Percentiles rank a stretch among this genome's conserved stretches.
Evolutionary conservation across 2,329 filamentous ascomycete genomes (phyloP).

Genomic region (Colletotrichum truncatum): DNA sequence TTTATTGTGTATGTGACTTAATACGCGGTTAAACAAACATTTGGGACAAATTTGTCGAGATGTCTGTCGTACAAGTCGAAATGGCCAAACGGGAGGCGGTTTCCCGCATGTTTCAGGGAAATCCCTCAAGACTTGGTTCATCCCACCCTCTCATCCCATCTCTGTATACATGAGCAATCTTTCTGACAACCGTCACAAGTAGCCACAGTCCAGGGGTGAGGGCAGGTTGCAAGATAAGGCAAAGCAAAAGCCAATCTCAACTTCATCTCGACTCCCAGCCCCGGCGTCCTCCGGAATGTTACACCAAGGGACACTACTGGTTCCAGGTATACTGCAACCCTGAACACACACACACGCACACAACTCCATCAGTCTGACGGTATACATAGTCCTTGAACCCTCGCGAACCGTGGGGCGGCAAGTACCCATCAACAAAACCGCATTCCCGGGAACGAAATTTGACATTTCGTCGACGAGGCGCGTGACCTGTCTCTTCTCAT

Average conservation of each 20-base stretch:
- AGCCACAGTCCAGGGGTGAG: too few species aligned
- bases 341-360: too few species aligned
- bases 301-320: background rate
- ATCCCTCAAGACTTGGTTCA: too few species aligned
- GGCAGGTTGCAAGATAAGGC: background rate
- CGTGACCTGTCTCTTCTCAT: background rate
- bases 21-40: background rate
- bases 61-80: too few species aligned
- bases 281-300: constrained; percentile 10
- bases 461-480: background rate
- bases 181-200: background rate
- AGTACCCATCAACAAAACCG: background rate
- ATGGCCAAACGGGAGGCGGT: too few species aligned
- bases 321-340: constrained; percentile 6
- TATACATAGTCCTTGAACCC: too few species aligned
- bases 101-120: too few species aligned
- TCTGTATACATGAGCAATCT: too few species aligned
- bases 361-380: too few species aligned
- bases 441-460: background rate
- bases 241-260: constrained; percentile 17
- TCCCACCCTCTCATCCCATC: too few species aligned
- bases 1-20: too few species aligned
- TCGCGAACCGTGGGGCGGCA: background rate
- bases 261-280: constrained; percentile 6
- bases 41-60: too few species aligned